Evolutionary conservation across 352 stramenopile species (phyloP).

Genomic region (Phytophthora pseudosyringae): DNA sequence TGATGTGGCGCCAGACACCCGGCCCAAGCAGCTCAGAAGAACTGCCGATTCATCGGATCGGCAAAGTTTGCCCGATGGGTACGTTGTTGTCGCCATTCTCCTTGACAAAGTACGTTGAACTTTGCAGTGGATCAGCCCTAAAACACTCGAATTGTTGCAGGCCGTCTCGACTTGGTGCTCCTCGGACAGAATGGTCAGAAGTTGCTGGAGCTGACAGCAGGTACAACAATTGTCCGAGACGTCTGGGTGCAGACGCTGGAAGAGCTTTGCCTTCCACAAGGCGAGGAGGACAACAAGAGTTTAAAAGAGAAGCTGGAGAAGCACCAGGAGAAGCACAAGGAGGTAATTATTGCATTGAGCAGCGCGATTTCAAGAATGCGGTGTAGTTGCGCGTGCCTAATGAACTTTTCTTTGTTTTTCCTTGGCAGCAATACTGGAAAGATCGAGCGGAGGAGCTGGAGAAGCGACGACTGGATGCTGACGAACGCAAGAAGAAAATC

Average conservation of each 20-base stretch:
- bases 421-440: conserved; percentile 70
- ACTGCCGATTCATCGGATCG: conserved; percentile 56
- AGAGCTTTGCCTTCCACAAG: conserved; percentile 50
- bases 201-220: conserved; percentile 63
- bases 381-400: not conserved
- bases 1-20: conserved; percentile 53
- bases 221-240: conserved; percentile 48
- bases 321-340: conserved; percentile 68
- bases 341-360: conserved; percentile 25
- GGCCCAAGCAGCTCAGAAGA: conserved; percentile 55
- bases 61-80: conserved; percentile 67
- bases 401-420: not conserved
- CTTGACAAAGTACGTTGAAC: not conserved
- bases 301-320: conserved; percentile 61
- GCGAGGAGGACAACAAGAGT: conserved; percentile 41
- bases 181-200: conserved; percentile 64
- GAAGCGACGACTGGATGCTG: conserved; percentile 60
- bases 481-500: conserved; percentile 81
- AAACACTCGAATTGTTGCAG: conserved; percentile 23
- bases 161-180: conserved; percentile 52
- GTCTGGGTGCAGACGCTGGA: conserved; percentile 77
- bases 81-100: not conserved
- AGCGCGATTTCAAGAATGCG: too few relatives aligned
- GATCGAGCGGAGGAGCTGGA: conserved; percentile 68
- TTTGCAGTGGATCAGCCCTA: not conserved